Evolutionary conservation across 2,329 filamentous ascomycete genomes (phyloP), one percentile per base, ranked within the genome.

Genomic region (Colletotrichum sublineola): DNA sequence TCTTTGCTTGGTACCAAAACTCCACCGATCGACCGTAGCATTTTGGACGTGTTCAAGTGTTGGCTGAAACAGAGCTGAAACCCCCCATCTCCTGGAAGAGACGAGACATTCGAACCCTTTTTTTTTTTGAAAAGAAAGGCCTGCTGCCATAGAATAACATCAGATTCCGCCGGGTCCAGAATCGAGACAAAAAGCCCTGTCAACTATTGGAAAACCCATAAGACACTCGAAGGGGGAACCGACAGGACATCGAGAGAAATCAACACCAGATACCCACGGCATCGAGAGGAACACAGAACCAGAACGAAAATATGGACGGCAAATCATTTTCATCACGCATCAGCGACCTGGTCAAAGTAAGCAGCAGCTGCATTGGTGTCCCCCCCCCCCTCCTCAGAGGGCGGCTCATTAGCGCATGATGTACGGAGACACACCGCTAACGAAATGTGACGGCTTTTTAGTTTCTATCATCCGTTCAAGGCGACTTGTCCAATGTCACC

Each of bases 401-500:
- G 12, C 18, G 15, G 29, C 52, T 11, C 2, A 4, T 7, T 29
- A 9, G 38, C n/a, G 52, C 52, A 63, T 33, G 65, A 63, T 42
- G 52, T 29, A 38, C 52, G 29, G 18, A 24, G 56, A 9, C 24
- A 14, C 46, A 18, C 18, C 33, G 57, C 71, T 73, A 24, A 73
- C 68, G 8, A n/a, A 1, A 4, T n/a, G 36, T 44, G 24, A 1
- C 29, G 46, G n/a, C 31, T n/a, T 48, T 12, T 9, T 52, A 75
- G 73, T 75, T 75, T 24, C 73, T 75, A 18, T 74, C 73, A 14
- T 74, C 73, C 3, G 68, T 87, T 57, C 85, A 86, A 73, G 86
- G 86, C 68, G 86, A 88, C 65, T 83, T 88, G 24, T 83, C 86
- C 69, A 87, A 87, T 67, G 81, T 88, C 56, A 87, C 86, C 0